phyloP scores from a whole-genome alignment of 306 rosid species.

The Cyamopsis tetragonoloba region DNA sequence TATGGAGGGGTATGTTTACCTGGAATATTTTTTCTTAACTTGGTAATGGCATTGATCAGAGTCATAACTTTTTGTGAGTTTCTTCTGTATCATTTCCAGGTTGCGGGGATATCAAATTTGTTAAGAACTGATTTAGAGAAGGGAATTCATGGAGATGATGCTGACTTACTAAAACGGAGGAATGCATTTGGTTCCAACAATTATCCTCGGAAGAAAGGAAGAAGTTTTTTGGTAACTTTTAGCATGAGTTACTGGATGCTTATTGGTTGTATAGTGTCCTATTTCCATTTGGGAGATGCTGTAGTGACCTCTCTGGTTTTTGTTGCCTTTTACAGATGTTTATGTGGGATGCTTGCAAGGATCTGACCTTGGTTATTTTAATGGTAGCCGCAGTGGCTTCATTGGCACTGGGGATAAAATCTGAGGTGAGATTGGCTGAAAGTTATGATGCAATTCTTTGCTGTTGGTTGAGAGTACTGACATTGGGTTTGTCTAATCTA shows the following conservation, averaged over 20 bases:
- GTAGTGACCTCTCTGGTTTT: constrained; percentile 15
- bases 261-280: neutral
- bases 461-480: neutral
- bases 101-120: constrained; percentile 56
- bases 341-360: constrained; percentile 99
- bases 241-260: neutral
- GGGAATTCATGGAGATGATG: constrained; percentile 77
- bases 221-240: constrained; percentile 67
- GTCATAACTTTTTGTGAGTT: constrained; percentile 1
- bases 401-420: constrained; percentile 87
- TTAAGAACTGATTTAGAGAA: constrained; percentile 69
- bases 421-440: constrained; percentile 63
- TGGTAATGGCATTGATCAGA: neutral
- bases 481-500: neutral
- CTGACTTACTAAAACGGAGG: constrained; percentile 63
- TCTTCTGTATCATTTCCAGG: constrained; percentile 45
- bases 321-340: constrained; percentile 55
- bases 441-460: constrained; percentile 10
- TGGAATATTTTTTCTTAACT: neutral
- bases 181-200: constrained; percentile 76
- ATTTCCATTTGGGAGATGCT: neutral
- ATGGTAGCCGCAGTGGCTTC: constrained; percentile 96
- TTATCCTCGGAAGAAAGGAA: constrained; percentile 81
- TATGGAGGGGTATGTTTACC: constrained; percentile 74
- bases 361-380: constrained; percentile 88